Base-by-base conservation (phyloP, 768 basidiomycete genomes). In the Cubamyces sp. region DNA sequence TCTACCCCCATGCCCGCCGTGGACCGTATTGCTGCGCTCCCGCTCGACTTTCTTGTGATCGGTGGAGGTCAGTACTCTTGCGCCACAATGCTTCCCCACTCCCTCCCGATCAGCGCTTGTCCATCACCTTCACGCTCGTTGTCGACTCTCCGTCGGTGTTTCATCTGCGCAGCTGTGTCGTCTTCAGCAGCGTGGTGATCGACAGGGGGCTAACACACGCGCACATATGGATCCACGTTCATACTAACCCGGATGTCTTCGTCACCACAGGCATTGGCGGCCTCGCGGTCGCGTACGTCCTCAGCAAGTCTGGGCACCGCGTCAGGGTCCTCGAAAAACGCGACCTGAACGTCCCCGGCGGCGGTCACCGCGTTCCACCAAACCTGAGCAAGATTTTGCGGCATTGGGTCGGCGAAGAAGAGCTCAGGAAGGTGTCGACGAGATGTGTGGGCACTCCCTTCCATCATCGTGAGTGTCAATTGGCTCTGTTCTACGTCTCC, bases 261-360 rank as follows among this genome's bases (percentile, higher is more conserved):
- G 25, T n/a, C 40, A 3, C 25, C 40, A 16, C 76, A 66, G 80
- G 82, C 16, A 77, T 88, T 15, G 77, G 81, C 41, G 87, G 87
- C 11, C 74, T 87, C 50, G 80, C 86, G 3, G 74, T 80, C 39
- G 87, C 87, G 4, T 82, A 80, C 65, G 76, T 82, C 16, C 76
- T 89, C 43, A 78, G 78, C 47, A 79, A 78, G 66, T 81, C 81
- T 6, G 87, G 87, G 6, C 87, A 89, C 72, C 73, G 76, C 34
- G 87, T 87, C n/a, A 74, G 79, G 2, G 79, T 89, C 2, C 70
- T 88, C 21, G 87, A 88, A 61, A 73, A 71, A 18, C 75, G 77
- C 57, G 80, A 79, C 16, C 75, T 75, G n/a, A 70, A 76, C n/a
- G 56, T 58, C 37, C 71, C 70, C 72, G 21, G 70, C 61, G 77